phyloP scores from a whole-genome alignment of 176 grass and related monocot genomes.

The Secale cereale region DNA sequence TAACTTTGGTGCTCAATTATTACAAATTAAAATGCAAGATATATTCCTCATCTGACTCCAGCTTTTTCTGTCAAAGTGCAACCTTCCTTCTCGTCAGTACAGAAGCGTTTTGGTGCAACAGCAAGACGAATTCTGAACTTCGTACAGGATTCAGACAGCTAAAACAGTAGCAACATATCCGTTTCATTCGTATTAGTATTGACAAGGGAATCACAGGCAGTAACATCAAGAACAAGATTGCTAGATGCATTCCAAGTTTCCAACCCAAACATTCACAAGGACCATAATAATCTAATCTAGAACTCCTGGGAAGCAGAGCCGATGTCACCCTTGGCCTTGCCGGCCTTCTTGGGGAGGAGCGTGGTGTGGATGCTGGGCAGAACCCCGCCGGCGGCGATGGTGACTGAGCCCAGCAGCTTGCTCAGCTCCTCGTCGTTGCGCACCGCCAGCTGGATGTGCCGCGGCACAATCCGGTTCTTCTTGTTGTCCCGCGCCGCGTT shows the following conservation, averaged over 20 bases:
- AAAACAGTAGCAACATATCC: too few species aligned
- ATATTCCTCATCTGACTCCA: too few species aligned
- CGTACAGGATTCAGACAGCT: too few species aligned
- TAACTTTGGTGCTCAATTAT: too few species aligned
- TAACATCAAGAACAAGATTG: background rate
- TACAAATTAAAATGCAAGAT: too few species aligned
- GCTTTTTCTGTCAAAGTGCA: too few species aligned
- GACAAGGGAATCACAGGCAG: background rate
- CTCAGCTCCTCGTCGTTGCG: too few species aligned
- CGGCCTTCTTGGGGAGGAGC: background rate
- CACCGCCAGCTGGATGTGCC: background rate
- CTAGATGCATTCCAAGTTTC: background rate
- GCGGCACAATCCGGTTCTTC: background rate
- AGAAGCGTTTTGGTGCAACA: too few species aligned
- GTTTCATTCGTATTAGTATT: too few species aligned
- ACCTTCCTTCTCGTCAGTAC: too few species aligned
- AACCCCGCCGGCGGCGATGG: background rate
- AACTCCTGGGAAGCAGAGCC: constrained; percentile 65
- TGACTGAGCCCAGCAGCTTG: too few species aligned
- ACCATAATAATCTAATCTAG: constrained; percentile 11
- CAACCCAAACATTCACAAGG: background rate
- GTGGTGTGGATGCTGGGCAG: background rate
- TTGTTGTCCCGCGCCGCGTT: background rate
- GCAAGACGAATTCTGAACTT: too few species aligned
- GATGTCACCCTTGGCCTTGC: background rate